phyloP scores from a whole-genome alignment of 495 filamentous ascomycete species.

The Hypomontagnella monticulosa region DNA sequence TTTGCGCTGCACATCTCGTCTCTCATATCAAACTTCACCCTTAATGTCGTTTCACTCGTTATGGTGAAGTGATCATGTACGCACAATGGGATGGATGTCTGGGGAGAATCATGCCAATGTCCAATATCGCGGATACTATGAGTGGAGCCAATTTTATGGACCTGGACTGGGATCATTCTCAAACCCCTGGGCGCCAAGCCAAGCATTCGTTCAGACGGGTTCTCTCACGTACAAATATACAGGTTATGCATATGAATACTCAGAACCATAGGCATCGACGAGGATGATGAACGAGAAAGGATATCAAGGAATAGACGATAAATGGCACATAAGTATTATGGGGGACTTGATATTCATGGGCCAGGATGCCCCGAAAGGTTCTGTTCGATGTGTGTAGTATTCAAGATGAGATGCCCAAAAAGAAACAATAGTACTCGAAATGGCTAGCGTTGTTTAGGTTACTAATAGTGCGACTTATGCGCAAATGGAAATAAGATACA shows the following conservation, averaged over 20 bases:
- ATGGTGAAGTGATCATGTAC: slow-evolving; percentile 14
- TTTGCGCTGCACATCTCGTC: neutral
- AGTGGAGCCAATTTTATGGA: slow-evolving; percentile 21
- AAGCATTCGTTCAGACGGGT: slow-evolving; percentile 28
- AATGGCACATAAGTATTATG: no score
- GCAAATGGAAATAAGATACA: slow-evolving; percentile 17
- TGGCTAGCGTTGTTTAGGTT: slow-evolving; percentile 1
- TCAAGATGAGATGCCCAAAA: neutral
- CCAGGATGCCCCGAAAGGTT: no score
- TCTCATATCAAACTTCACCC: slow-evolving; percentile 10
- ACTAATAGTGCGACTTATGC: neutral
- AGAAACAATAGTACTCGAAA: neutral
- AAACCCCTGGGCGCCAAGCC: slow-evolving; percentile 36
- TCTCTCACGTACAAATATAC: neutral
- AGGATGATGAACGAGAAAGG: no score
- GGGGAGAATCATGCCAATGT: slow-evolving; percentile 26
- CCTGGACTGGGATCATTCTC: slow-evolving; percentile 16
- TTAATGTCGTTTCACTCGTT: slow-evolving; percentile 23
- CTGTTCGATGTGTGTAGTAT: neutral
- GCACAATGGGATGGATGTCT: slow-evolving; percentile 10
- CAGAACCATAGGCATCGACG: no score
- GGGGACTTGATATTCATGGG: no score
- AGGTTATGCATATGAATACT: no score
- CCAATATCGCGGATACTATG: slow-evolving; percentile 35
- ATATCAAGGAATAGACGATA: no score